These are phyloP conservation scores for Curvularia verruculosa DNA, from an alignment of 2,329 filamentous ascomycete genomes.

Conservation along the genomic window DNA sequence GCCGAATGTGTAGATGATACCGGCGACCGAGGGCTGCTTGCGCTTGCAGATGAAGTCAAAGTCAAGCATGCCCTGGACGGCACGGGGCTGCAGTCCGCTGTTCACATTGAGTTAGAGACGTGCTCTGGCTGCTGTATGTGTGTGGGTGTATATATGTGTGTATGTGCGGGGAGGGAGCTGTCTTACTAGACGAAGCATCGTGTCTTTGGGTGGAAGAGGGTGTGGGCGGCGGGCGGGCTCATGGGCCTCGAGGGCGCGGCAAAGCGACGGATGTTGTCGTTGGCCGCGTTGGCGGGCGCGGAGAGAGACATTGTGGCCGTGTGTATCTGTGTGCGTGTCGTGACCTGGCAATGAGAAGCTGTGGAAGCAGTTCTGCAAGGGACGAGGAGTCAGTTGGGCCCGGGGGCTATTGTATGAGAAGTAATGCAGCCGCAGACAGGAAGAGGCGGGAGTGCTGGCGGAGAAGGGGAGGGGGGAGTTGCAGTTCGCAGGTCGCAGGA, in stretches of 20 bases:
- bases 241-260: conserved; percentile 87
- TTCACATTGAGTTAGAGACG: conserved; percentile 30
- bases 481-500: neutral
- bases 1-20: conserved; percentile 99
- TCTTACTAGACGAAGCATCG: conserved; percentile 97
- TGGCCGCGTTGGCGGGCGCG: conserved; percentile 64
- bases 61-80: conserved; percentile 74
- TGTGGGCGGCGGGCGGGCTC: conserved; percentile 85
- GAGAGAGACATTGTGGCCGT: conserved; percentile 54
- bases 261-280: conserved; percentile 99
- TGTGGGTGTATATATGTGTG: neutral
- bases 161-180: neutral
- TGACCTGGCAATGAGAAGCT: conserved; percentile 24
- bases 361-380: conserved; percentile 12
- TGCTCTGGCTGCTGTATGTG: conserved; percentile 1
- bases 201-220: conserved; percentile 99
- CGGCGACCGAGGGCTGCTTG: conserved; percentile 91
- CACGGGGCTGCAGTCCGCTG: conserved; percentile 89
- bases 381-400: conserved; percentile 24
- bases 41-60: conserved; percentile 99
- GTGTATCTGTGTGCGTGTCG: conserved; percentile 20
- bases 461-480: neutral
- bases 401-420: conserved; percentile 1
- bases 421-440: conserved; percentile 4
- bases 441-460: conserved; percentile 6